phyloP scores from a whole-genome alignment of 805 yeast genomes.

The Metschnikowia corniflorae region DNA sequence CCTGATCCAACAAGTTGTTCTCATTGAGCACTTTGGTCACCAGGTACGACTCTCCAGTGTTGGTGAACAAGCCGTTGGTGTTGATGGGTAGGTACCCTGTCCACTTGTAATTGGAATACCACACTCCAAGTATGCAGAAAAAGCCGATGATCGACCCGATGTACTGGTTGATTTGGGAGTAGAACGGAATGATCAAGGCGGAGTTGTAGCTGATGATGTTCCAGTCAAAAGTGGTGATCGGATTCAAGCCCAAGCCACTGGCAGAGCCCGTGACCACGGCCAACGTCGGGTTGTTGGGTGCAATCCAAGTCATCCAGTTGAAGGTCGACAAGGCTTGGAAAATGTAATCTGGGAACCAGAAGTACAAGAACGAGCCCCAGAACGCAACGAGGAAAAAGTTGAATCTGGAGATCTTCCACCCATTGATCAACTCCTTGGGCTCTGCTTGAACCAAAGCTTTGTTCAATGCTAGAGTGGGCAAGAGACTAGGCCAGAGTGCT shows the following conservation, averaged over 20 bases:
- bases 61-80: constrained; percentile 22
- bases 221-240: constrained; percentile 70
- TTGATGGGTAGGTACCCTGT: constrained; percentile 28
- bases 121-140: constrained; percentile 25
- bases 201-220: constrained; percentile 52
- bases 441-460: constrained; percentile 49
- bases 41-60: constrained; percentile 22
- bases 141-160: constrained; percentile 24
- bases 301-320: constrained; percentile 67
- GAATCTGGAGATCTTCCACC: constrained; percentile 48
- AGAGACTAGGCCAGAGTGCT: constrained; percentile 66
- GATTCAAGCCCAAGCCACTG: constrained; percentile 62
- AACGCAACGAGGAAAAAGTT: constrained; percentile 3
- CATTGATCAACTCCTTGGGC: constrained; percentile 50
- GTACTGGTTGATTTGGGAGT: constrained; percentile 21
- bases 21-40: constrained; percentile 16
- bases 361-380: constrained; percentile 3
- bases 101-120: constrained; percentile 28
- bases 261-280: constrained; percentile 62
- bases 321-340: constrained; percentile 57
- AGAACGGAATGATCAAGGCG: constrained; percentile 44
- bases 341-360: constrained; percentile 34
- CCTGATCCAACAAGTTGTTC: constrained; percentile 15
- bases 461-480: constrained; percentile 58
- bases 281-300: constrained; percentile 50